Evolutionary conservation across 176 grass and related monocot genomes (phyloP), one percentile per base, ranked within the genome.

Genomic region (Avena atlantica): DNA sequence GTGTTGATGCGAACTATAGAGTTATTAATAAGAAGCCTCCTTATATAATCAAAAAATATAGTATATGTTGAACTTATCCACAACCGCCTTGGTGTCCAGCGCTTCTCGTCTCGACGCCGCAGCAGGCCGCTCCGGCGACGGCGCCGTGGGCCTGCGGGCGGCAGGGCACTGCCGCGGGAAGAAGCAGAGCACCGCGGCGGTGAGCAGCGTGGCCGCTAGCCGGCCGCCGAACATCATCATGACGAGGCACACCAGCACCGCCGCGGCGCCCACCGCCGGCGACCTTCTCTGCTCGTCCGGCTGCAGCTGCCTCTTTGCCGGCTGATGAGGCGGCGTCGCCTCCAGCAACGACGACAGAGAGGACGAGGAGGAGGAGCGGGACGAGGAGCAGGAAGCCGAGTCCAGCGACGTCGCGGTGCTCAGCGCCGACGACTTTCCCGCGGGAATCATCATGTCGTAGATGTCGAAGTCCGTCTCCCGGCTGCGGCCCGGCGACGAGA

Each of bases 151-250:
- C 53, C 53, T 56, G 53, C 2, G 5, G 53, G 52, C 13, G 9
- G 53, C 14, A 49, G 2, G 48, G 2, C 79, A 60, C 31, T 57
- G 87, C 1, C 55, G 34, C 1, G 84, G 84, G 9, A 87, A 69
- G 1, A 89, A 44, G 87, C 83, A 91, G 76, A 94, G 70, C 31
- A 65, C 87, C 5, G 70, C 71, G 47, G 87, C 89, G 62, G 57
- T 85, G 70, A 91, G 81, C 37, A 91, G 63, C 45, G 87, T 91
- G 24, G 92, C 87, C 24, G 6, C 85, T 0, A 89, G 6, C 37
- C 84, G 80, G 61, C 87, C 92, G 76, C 80, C 87, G 76, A 91
- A 19, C 23, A 89, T 40, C 70, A 91, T 50, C 92, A 89, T 74
- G 12, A 86, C 49, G 12, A 94, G 84, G 87, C 92, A 81, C 70